Evolutionary conservation across 176 grass and related monocot genomes (phyloP), one percentile per base, ranked within the genome.

Genomic region (Neostapfia colusana): DNA sequence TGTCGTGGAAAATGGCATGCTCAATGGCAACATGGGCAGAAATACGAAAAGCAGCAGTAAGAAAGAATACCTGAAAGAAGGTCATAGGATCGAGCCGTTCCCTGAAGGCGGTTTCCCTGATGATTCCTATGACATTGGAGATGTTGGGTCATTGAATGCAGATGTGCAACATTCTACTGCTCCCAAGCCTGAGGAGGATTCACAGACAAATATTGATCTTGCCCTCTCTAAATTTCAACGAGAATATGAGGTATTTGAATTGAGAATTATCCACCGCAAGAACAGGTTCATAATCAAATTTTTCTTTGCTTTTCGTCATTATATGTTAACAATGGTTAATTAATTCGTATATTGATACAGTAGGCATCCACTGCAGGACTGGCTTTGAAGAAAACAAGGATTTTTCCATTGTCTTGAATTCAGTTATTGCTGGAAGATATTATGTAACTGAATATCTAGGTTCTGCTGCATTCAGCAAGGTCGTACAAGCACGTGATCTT

Each of bases 341-440:
- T 60, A 48, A 35, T 63, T 44, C 81, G 60, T 87, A 63, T 92
- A 69, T 84, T 97, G 25, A 97, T 76, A 73, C 81, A 56, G 53
- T 78, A 79, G 65, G 57, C 44, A 48, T 84, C 21, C 63, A 62
- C 68, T 87, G 72, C 89, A 99, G 96, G 81, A 99, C 96, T 59
- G 96, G 96, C 27, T 99, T 99, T 85, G 96, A 99, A 92, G 92
- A 83, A 92, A 90, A 83, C 83, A 99, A 99, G 82, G 89, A 95
- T 82, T 90, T 99, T 10, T 81, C 89, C 59, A 90, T 99, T 45
- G 55, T 92, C 64, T 81, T 99, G 63, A 92, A 89, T 73, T 92
- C 92, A 53, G 82, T 95, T 77, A 78, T 99, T 86, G 95, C 89
- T 40, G 92, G 92, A 81, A 88, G 96, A 83, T 99, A 99, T 87